A percentile compares a stretch with the other conserved stretches of the same genome.
phyloP scores from a whole-genome alignment of 257 asterid species.

The Solanum ahanhuiri region DNA sequence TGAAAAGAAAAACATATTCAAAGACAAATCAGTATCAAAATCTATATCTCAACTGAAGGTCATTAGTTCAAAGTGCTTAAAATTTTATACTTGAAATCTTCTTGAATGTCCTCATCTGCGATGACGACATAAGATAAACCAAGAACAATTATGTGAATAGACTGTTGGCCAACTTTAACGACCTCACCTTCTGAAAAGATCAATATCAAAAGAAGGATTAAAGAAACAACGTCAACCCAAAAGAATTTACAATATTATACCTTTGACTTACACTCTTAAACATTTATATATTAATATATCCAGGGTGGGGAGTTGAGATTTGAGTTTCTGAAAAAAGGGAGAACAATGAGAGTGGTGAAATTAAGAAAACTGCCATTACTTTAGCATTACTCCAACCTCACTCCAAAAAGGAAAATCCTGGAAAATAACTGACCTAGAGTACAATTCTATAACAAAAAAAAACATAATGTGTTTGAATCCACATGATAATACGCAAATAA shows the following conservation, averaged over 20 bases:
- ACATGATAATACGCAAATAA: not conserved
- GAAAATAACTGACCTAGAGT: not conserved
- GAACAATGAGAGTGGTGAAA: not conserved
- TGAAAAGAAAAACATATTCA: not conserved
- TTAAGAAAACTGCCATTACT: not conserved
- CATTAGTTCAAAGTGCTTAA: conserved; percentile 23
- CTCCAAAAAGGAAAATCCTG: not conserved
- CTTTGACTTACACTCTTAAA: not conserved
- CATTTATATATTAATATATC: not conserved
- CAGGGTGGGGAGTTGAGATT: not conserved
- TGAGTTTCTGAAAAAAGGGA: not conserved
- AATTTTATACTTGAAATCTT: conserved; percentile 45
- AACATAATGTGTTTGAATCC: not conserved
- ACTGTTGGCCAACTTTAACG: conserved; percentile 43
- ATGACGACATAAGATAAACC: conserved; percentile 60
- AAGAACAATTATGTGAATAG: conserved; percentile 63
- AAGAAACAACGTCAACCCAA: not conserved
- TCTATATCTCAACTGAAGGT: not conserved
- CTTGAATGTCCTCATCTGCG: conserved; percentile 52
- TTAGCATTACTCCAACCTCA: not conserved
- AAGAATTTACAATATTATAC: not conserved
- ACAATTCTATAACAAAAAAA: not conserved
- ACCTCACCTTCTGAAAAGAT: conserved; percentile 63
- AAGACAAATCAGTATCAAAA: not conserved
- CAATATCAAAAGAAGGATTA: not conserved